Conservation (phyloP, 805 yeast species). For the Candida odintsovae region DNA sequence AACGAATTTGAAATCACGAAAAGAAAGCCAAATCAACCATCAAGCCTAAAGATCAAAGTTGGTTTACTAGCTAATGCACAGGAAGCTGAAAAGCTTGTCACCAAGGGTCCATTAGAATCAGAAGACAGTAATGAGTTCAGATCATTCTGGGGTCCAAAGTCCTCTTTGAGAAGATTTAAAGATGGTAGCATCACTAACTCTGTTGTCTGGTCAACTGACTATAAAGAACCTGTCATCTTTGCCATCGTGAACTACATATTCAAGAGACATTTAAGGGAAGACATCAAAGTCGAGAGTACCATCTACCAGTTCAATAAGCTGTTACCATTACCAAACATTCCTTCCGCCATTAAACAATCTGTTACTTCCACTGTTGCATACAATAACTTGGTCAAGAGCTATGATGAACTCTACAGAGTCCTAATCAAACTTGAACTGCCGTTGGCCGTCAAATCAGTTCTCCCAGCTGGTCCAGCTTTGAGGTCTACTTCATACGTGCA, state of each 20-base stretch:
- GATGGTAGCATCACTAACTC: constrained; percentile 90
- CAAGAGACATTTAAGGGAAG: constrained; percentile 53
- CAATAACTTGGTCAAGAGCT: constrained; percentile 42
- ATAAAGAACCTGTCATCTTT: constrained; percentile 55
- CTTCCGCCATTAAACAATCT: constrained; percentile 52
- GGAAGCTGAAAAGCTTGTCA: constrained; percentile 74
- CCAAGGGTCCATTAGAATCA: constrained; percentile 74
- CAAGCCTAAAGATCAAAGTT: constrained; percentile 35
- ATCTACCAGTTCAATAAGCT: constrained; percentile 41
- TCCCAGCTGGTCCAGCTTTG: constrained; percentile 69
- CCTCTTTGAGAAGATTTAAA: constrained; percentile 85
- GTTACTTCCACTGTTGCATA: constrained; percentile 37
- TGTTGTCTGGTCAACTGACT: constrained; percentile 71
- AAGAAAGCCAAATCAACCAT: constrained; percentile 42
- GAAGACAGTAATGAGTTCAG: constrained; percentile 62
- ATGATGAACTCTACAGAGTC: constrained; percentile 51
- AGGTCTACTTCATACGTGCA: constrained; percentile 70
- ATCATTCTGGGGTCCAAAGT: constrained; percentile 82
- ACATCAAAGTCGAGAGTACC: constrained; percentile 26
- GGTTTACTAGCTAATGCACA: constrained; percentile 67
- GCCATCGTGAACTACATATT: constrained; percentile 61
- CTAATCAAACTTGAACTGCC: constrained; percentile 54
- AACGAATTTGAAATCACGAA: constrained; percentile 33
- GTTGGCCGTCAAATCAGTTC: constrained; percentile 59
- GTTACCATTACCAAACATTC: constrained; percentile 55